phyloP scores from a whole-genome alignment of 352 stramenopile genomes.

The Globisporangium rhizosaccharum region DNA sequence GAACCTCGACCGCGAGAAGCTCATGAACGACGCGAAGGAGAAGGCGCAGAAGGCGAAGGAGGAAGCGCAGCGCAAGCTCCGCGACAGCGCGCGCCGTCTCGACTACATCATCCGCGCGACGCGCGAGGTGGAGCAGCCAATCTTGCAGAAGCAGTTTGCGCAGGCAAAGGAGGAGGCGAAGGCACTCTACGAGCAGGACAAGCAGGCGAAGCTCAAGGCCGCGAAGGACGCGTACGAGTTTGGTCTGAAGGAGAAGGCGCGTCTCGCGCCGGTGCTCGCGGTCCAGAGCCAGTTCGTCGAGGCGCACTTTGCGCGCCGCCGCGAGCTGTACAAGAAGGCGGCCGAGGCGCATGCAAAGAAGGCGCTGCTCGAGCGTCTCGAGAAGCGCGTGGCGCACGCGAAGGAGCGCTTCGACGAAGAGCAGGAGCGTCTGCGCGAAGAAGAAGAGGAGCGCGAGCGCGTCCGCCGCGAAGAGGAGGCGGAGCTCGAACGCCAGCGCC shows the following conservation, averaged over 20 bases:
- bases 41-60: conserved; percentile 94
- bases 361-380: conserved; percentile 53
- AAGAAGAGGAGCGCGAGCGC: conserved; percentile 62
- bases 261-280: conserved; percentile 66
- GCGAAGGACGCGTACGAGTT: conserved; percentile 87
- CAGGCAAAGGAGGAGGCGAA: conserved; percentile 74
- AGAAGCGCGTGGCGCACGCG: conserved; percentile 54
- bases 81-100: conserved; percentile 89
- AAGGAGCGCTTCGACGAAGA: conserved; percentile 71
- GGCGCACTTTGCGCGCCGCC: conserved; percentile 65
- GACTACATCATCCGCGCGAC: conserved; percentile 96
- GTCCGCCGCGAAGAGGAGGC: conserved; percentile 50
- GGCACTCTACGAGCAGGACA: conserved; percentile 67
- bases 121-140: conserved; percentile 93
- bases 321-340: conserved; percentile 85
- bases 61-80: conserved; percentile 91
- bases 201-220: conserved; percentile 69
- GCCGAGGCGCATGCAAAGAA: conserved; percentile 87
- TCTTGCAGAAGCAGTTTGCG: conserved; percentile 83
- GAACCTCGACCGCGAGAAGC: conserved; percentile 73
- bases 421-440: conserved; percentile 48
- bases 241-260: conserved; percentile 85
- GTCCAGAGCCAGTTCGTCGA: conserved; percentile 75
- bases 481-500: conserved; percentile 46
- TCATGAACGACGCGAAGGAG: conserved; percentile 92